phyloP scores from a whole-genome alignment of 441 rosid species.

The Syzygium syzygioides region DNA sequence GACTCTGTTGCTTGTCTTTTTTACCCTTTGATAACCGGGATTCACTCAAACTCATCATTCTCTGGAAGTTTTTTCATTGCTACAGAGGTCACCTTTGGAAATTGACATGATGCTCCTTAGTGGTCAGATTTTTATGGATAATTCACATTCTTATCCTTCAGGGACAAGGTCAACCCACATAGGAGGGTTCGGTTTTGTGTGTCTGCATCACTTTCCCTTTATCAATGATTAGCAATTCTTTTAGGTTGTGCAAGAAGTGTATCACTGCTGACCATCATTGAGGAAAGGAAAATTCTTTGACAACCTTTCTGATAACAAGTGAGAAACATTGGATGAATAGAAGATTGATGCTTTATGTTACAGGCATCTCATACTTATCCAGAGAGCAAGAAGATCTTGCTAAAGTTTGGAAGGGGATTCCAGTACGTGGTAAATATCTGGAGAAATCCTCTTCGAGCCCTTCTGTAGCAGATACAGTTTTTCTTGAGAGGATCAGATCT shows the following conservation, averaged over 20 bases:
- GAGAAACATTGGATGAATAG: neutral
- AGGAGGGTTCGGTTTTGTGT: neutral
- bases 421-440: slow-evolving; percentile 24
- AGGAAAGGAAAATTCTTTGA: neutral
- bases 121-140: neutral
- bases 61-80: neutral
- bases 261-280: neutral
- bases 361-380: slow-evolving; percentile 82
- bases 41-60: neutral
- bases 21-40: neutral
- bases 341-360: neutral
- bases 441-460: slow-evolving; percentile 30
- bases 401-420: slow-evolving; percentile 45
- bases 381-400: slow-evolving; percentile 71
- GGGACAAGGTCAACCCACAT: neutral
- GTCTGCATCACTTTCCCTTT: neutral
- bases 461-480: slow-evolving; percentile 63
- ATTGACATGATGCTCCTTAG: neutral
- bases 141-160: neutral
- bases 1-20: neutral
- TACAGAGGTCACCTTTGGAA: neutral
- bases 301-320: neutral
- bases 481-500: slow-evolving; percentile 51
- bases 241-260: neutral
- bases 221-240: neutral